These are phyloP conservation scores for Clohesyomyces aquaticus DNA, from an alignment of 495 filamentous ascomycete genomes.

Conservation along the genomic window DNA sequence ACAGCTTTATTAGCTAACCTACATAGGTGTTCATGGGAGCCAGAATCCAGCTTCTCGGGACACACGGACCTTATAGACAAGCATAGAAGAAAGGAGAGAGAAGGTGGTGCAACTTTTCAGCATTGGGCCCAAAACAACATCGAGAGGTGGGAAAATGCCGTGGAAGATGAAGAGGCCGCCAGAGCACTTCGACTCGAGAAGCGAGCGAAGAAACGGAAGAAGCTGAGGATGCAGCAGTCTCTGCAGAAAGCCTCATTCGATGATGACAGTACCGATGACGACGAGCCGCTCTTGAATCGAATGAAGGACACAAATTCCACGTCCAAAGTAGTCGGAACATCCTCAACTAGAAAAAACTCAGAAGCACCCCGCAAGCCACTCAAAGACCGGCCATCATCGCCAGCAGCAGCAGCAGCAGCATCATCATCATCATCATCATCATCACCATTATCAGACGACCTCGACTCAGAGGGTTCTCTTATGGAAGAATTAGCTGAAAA, in stretches of 20 bases:
- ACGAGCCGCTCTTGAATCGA: constrained; percentile 9
- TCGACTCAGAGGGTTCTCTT: constrained; percentile 6
- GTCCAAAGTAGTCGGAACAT: neutral
- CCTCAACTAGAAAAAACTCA: neutral
- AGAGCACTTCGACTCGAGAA: constrained; percentile 7
- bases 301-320: neutral
- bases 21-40: constrained; percentile 37
- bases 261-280: constrained; percentile 11
- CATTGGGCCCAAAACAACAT: neutral
- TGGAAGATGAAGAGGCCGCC: neutral
- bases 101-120: neutral
- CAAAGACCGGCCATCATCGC: neutral
- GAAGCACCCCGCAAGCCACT: constrained; percentile 4
- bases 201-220: constrained; percentile 28
- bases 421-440: too few species aligned
- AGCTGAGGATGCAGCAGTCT: constrained; percentile 2
- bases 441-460: neutral
- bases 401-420: too few species aligned
- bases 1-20: neutral
- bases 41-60: constrained; percentile 7
- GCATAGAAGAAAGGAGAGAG: neutral
- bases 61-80: constrained; percentile 4
- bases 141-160: constrained; percentile 3
- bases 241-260: neutral
- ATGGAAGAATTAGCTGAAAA: constrained; percentile 18